Conservation (phyloP, 1,284 basidiomycete species). For the Ceratobasidium sp. region DNA sequence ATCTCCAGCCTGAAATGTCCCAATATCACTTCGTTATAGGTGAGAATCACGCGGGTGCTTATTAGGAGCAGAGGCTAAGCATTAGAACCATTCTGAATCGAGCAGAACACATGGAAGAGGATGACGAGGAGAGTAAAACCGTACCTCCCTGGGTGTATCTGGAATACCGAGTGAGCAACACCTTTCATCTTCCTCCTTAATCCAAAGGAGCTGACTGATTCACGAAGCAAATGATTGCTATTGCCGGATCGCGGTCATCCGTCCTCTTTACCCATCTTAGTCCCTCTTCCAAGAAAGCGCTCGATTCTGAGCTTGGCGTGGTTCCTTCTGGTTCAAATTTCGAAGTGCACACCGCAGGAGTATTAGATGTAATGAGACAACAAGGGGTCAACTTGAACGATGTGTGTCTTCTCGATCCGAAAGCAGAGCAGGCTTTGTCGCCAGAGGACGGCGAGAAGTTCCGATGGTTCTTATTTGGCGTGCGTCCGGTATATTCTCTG, state of each 20-base stretch:
- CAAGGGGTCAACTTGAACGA: conserved; percentile 66
- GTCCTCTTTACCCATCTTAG: conserved; percentile 91
- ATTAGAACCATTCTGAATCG: background rate
- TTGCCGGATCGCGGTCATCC: conserved; percentile 74
- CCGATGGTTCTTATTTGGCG: conserved; percentile 89
- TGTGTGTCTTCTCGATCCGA: conserved; percentile 91
- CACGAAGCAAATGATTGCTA: conserved; percentile 83
- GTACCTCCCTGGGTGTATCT: conserved; percentile 90
- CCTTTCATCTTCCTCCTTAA: conserved; percentile 45
- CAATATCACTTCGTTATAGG: conserved; percentile 35
- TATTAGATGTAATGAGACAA: conserved; percentile 74
- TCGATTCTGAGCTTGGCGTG: conserved; percentile 63
- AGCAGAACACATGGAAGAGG: conserved; percentile 96
- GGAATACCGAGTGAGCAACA: conserved; percentile 72
- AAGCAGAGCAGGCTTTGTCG: conserved; percentile 74
- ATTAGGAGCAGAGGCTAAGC: background rate
- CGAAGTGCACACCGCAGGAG: conserved; percentile 70
- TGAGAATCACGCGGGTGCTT: background rate
- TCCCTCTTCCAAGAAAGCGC: conserved; percentile 70
- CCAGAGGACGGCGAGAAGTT: conserved; percentile 84
- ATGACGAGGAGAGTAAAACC: conserved; percentile 76
- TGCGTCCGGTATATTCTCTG: conserved; percentile 56
- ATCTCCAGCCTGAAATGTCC: conserved; percentile 12
- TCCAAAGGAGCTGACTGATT: background rate
- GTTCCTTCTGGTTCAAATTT: conserved; percentile 51